Base-by-base conservation (phyloP, 164 flowering plant species). In the Platanus orientalis region DNA sequence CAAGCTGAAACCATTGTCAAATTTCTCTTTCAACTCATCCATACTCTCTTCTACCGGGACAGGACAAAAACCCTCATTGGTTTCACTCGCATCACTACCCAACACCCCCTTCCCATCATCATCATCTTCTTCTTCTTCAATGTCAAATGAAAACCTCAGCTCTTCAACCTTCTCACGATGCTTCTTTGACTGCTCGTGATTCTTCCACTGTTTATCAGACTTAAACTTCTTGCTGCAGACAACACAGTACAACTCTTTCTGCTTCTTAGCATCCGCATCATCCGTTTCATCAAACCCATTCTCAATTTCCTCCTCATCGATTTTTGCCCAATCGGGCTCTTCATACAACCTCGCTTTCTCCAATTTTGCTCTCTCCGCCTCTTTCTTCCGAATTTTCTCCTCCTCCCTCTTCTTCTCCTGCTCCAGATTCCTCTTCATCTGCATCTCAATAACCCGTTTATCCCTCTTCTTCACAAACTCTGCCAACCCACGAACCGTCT, bases 141-240 rank as follows among this genome's bases (percentile, higher is more conserved):
- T 42, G 0, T 40, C 51, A 61, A 78, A 74, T 3, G 84, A 66
- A 49, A 75, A 79, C 73, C 76, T 81, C 66, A 91, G 71, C 75
- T 85, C 86, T 0, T 88, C 87, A 62, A 88, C 89, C 73, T 81
- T 91, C 72, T 91, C 95, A 62, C 80, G 75, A 54, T 94, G 99
- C 83, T 94, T 94, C 84, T 89, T 91, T 0, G 99, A 94, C 83
- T 89, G 89, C 76, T 94, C 97, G 12, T 94, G 99, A 77, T 94
- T 94, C 78, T 81, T 85, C 99, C 99, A 94, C 67, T 94, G 99
- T 78, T 94, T 94, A 58, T 94, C 97, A 39, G 90, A 84, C 77
- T 86, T 94, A 71, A 94, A 94, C 77, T 91, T 94, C 85, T 94
- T 94, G 63, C 85, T 75, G 69, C 99, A 94, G 16, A 69, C 85